Evolutionary conservation across 306 rosid species (phyloP), one percentile per base, ranked within the genome.

Genomic region (Luffa acutangula): DNA sequence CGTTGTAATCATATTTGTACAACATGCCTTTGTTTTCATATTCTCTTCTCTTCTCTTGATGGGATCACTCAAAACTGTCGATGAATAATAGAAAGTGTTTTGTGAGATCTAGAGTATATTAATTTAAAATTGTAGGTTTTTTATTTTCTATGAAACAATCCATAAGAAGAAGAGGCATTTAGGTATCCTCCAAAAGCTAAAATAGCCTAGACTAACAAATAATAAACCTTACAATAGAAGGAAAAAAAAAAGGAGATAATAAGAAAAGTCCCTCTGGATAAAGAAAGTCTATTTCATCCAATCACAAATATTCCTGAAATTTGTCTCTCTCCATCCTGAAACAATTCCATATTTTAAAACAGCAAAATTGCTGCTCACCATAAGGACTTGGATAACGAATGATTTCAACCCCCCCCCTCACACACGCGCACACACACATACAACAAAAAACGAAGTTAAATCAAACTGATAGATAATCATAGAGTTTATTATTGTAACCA

Each of bases 61-160:
- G 12, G 99, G 98, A 85, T 96, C 98, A 75, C 98, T 91, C 91
- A 96, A 85, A 82, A 96, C 98, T 96, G 97, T 80, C 10, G 41
- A 64, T 82, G 20, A 78, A 83, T 76, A 78, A 64, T 59, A 72
- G 59, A 36, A n/a, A 82, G 3, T 60, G 20, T 18, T 20, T 9
- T 14, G 81, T 90, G 80, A 91, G 84, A 80, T 83, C 59, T 76
- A 33, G 33, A n/a, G 36, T 53, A 17, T 42, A 48, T 51, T 51
- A 12, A 74, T 74, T 48, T 1, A 4, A 48, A 72, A 3, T 21
- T 21, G 4, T 45, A 11, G 59, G 79, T 25, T 81, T 36, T 37
- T 63, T 6, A 4, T 31, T 8, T 9, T n/a, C 2, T 62, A 3
- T 62, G 43, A 34, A 63, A 63, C 9, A 13, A 63, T 13, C 21